These are phyloP conservation scores for Collariella sp. DNA, from an alignment of 495 filamentous ascomycete genomes.

Conservation along the genomic window DNA sequence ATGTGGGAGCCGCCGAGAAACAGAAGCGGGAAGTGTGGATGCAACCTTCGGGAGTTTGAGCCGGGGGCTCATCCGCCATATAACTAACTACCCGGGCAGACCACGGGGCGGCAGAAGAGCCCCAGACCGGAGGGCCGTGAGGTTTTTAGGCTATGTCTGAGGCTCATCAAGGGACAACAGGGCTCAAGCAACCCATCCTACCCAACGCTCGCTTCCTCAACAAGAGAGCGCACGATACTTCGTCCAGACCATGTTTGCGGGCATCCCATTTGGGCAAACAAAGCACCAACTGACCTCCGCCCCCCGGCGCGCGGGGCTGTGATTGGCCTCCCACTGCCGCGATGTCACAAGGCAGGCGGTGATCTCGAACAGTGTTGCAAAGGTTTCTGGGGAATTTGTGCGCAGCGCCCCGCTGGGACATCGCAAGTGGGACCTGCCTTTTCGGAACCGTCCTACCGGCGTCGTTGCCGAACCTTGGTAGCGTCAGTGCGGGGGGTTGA, in stretches of 20 bases:
- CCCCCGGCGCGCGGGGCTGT: neutral
- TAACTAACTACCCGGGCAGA: too few relatives aligned
- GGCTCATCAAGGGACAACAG: too few relatives aligned
- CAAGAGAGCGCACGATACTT: too few relatives aligned
- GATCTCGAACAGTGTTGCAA: too few relatives aligned
- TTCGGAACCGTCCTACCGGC: neutral
- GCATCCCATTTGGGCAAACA: neutral
- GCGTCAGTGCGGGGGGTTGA: neutral
- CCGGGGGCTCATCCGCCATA: too few relatives aligned
- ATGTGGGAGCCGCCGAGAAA: neutral
- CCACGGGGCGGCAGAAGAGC: too few relatives aligned
- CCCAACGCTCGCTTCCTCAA: too few relatives aligned
- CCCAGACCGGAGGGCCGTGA: too few relatives aligned
- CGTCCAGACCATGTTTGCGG: too few relatives aligned
- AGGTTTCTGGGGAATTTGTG: constrained; percentile 5
- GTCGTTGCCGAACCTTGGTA: neutral
- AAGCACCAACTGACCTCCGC: neutral
- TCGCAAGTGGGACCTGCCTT: neutral
- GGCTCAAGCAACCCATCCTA: too few relatives aligned
- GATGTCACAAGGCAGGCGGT: neutral
- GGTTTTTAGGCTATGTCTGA: too few relatives aligned
- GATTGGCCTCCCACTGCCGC: constrained; percentile 7
- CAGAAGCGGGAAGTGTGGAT: neutral
- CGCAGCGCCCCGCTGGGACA: constrained; percentile 3
- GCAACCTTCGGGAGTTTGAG: neutral